Base-by-base conservation (phyloP, 208 protist species). In the Leishmania lainsoni region DNA sequence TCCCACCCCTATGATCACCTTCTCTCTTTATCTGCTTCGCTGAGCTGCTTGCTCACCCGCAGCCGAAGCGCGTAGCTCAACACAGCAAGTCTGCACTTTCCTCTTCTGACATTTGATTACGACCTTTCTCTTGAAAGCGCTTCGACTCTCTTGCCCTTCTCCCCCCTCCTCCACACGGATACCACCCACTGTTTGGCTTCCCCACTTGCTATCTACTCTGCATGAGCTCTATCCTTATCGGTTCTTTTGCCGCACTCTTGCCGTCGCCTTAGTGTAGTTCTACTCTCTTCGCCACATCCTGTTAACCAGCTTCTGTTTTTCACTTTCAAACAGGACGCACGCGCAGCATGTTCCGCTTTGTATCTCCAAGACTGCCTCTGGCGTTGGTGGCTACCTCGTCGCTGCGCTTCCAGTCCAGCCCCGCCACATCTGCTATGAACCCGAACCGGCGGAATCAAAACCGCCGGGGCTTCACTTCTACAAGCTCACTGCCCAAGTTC, bases 401-500 rank as follows among this genome's bases (percentile, higher is more conserved):
- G 79, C 61, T 29, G 73, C 81, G 83, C 65, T 85, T 75, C 70
- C 72, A 82, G 68, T 79, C 76, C 5, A 76, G 59, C 51, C 26
- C 76, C 61, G 69, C 79, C 10, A 69, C 75, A 9, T 49, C 61
- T 52, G 81, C 78, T 32, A 66, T 63, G 2, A 71, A n/a, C 49
- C 69, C 3, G 5, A 52, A 29, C 29, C 68, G 42, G 14, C 76
- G 72, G 54, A 80, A 59, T 35, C 29, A 32, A 54, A 58, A 59
- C 51, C 76, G 77, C 35, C 81, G 81, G 56, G 48, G 1, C 26
- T 76, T 65, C 20, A 5, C 54, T 0, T 77, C 88, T 12, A 83
- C 88, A 42, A 74, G 81, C 49, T 32, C 17, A n/a, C 88, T 95
- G 26, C 94, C 94, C 22, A 90, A 89, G 71, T 96, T 98, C 76